Percentiles rank a stretch among this genome's conserved stretches.
Evolutionary conservation across 208 protist species (phyloP).

Genomic region (Crithidia brevicula): DNA sequence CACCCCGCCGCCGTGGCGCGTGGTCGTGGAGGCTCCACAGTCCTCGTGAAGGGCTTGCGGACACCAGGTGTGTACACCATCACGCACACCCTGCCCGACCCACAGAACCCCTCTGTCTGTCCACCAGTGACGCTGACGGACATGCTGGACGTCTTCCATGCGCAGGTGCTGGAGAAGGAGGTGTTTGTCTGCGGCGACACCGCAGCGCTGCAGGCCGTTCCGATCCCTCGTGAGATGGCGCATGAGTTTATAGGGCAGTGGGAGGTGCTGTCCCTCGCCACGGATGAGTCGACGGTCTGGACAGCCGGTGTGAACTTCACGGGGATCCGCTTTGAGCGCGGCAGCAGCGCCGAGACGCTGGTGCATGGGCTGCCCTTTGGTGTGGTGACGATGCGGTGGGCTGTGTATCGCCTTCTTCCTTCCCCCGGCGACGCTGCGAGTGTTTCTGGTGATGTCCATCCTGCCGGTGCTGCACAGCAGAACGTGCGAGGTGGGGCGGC

Average conservation of each 20-base stretch:
- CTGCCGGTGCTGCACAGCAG: too few relatives aligned
- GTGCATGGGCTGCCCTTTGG: conserved; percentile 86
- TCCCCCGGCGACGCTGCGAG: not conserved
- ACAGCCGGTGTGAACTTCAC: conserved; percentile 61
- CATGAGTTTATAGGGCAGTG: conserved; percentile 75
- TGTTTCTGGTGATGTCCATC: too few relatives aligned
- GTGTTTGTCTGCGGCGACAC: conserved; percentile 74
- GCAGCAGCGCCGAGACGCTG: conserved; percentile 45
- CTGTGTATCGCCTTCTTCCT: conserved; percentile 57
- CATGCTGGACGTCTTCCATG: conserved; percentile 77
- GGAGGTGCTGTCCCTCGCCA: conserved; percentile 86
- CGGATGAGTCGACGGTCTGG: conserved; percentile 51
- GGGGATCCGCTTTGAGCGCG: conserved; percentile 66
- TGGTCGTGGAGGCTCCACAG: conserved; percentile 58
- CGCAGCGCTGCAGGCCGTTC: conserved; percentile 63
- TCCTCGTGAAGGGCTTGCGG: conserved; percentile 53
- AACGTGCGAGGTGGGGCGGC: too few relatives aligned
- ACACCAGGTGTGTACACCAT: conserved; percentile 84
- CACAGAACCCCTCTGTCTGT: conserved; percentile 65
- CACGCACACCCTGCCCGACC: conserved; percentile 60
- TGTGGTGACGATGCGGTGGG: conserved; percentile 84
- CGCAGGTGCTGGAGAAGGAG: conserved; percentile 64
- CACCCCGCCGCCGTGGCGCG: conserved; percentile 48
- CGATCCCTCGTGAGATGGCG: conserved; percentile 63
- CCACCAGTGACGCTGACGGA: conserved; percentile 59